Evolutionary conservation across 2,329 filamentous ascomycete species (phyloP).

Genomic region (Ceratocystis ficicola): DNA sequence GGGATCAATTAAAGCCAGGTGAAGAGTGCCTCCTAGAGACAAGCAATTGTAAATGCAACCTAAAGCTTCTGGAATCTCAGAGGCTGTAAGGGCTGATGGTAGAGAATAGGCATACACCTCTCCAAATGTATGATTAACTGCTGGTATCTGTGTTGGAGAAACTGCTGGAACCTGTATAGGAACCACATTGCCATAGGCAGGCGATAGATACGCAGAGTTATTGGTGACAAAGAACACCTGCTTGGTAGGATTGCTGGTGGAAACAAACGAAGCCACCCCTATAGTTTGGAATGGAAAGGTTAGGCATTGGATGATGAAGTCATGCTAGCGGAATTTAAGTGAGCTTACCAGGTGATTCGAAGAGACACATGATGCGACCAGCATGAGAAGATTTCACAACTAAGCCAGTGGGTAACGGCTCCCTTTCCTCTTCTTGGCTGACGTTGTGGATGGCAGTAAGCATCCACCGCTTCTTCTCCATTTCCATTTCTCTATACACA

Average conservation of each 20-base stretch:
- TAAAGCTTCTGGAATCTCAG: slow-evolving; percentile 45
- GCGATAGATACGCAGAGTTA: slow-evolving; percentile 19
- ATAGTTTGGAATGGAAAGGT: not conserved
- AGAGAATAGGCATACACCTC: slow-evolving; percentile 43
- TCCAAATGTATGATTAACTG: slow-evolving; percentile 36
- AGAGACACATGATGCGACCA: slow-evolving; percentile 36
- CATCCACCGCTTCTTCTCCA: slow-evolving; percentile 51
- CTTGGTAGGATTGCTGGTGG: slow-evolving; percentile 32
- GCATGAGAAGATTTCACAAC: slow-evolving; percentile 15
- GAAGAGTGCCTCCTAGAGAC: slow-evolving; percentile 41
- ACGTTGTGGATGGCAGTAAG: slow-evolving; percentile 43
- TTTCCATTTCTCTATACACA: slow-evolving; percentile 40
- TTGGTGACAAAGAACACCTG: slow-evolving; percentile 38
- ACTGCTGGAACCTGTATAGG: slow-evolving; percentile 33
- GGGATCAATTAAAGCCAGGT: slow-evolving; percentile 52
- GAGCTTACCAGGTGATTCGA: slow-evolving; percentile 39
- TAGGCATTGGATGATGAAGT: not conserved
- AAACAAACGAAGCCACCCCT: slow-evolving; percentile 42
- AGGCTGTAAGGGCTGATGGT: slow-evolving; percentile 43
- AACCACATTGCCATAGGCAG: slow-evolving; percentile 32
- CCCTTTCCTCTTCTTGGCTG: slow-evolving; percentile 23
- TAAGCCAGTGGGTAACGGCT: not conserved
- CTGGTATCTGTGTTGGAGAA: slow-evolving; percentile 30
- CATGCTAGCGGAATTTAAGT: not conserved
- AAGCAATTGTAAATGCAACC: slow-evolving; percentile 46